Conservation (phyloP, 345 rosid genomes). For the Arabis hirsuta region DNA sequence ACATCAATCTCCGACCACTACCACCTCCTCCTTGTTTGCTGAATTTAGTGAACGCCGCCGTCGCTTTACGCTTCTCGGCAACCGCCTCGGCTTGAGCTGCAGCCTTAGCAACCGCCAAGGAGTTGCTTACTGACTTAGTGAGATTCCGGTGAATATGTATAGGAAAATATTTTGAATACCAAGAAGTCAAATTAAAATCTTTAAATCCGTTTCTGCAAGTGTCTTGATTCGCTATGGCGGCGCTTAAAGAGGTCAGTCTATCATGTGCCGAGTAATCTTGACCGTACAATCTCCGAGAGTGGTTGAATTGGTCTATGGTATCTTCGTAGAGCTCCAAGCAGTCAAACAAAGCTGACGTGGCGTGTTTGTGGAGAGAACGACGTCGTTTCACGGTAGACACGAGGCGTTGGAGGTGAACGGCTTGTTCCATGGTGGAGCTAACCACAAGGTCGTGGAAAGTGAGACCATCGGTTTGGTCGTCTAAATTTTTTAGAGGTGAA, state of each 20-base stretch:
- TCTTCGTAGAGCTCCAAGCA: slow-evolving; percentile 72
- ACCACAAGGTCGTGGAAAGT: slow-evolving; percentile 56
- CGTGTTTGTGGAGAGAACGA: slow-evolving; percentile 47
- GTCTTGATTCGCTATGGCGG: slow-evolving; percentile 67
- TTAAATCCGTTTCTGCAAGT: slow-evolving; percentile 75
- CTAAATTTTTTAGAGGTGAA: slow-evolving; percentile 37
- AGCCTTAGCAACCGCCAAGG: slow-evolving; percentile 64
- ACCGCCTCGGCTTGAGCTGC: slow-evolving; percentile 29
- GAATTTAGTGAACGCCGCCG: slow-evolving; percentile 17
- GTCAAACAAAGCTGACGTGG: slow-evolving; percentile 66
- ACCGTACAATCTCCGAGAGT: slow-evolving; percentile 49
- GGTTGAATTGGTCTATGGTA: slow-evolving; percentile 56
- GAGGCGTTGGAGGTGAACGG: slow-evolving; percentile 54
- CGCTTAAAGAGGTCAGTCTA: slow-evolving; percentile 77
- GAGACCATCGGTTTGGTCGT: slow-evolving; percentile 35
- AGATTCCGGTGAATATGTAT: slow-evolving; percentile 48
- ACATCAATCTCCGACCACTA: slow-evolving; percentile 53
- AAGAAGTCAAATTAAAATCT: slow-evolving; percentile 55
- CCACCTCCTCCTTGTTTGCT: slow-evolving; percentile 29
- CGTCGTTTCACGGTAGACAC: slow-evolving; percentile 48
- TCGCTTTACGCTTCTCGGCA: slow-evolving; percentile 29
- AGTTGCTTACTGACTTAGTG: slow-evolving; percentile 71
- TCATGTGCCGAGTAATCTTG: slow-evolving; percentile 39
- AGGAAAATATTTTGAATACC: slow-evolving; percentile 50
- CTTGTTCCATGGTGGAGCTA: slow-evolving; percentile 57